Base-by-base conservation (phyloP, 768 basidiomycete species). In the Russula sp. region DNA sequence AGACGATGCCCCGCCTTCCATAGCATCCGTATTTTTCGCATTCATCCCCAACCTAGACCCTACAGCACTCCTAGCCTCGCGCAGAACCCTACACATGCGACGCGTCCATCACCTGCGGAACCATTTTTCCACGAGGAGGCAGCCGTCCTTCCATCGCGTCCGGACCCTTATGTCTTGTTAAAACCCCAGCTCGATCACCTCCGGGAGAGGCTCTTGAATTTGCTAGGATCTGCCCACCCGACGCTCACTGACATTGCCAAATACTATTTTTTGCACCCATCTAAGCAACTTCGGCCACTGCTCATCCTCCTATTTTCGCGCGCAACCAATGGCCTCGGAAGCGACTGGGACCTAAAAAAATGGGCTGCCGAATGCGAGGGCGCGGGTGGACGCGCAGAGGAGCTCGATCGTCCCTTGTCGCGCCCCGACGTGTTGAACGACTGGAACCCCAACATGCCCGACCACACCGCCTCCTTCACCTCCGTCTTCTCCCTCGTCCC, bases 291-390 rank as follows among this genome's bases (percentile, higher is more conserved):
- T 32, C 84, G 97, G 6, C 94, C 97, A 3, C 77, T 94, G 57
- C 77, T 98, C 40, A 91, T 98, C 16, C 82, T 99, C 22, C 82
- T 99, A 39, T 90, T 97, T 74, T 79, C 91, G 18, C 87, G 89
- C 61, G 97, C 95, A 8, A 97, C 94, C 31, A 98, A 98, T 71
- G 96, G 96, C 1, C 77, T 96, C 37, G 90, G 91, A 4, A 71
- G 76, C 3, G 73, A 77, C 47, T 96, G 87, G 82, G 73, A 81
- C 20, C 72, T 76, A 58, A 88, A 85, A 66, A 71, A 75, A 51
- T 85, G 83, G 83, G 80, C 79, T 8, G 85, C 87, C 4, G 76
- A 81, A 59, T 76, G 76, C 69, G 86, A 88, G 69, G 78, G 79
- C 58, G 78, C 78, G 18, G 77, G 79, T 37, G 82, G 85, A 52